Base-by-base conservation (phyloP, 2,329 filamentous ascomycete species). In the Dendrostoma leiphaemia region DNA sequence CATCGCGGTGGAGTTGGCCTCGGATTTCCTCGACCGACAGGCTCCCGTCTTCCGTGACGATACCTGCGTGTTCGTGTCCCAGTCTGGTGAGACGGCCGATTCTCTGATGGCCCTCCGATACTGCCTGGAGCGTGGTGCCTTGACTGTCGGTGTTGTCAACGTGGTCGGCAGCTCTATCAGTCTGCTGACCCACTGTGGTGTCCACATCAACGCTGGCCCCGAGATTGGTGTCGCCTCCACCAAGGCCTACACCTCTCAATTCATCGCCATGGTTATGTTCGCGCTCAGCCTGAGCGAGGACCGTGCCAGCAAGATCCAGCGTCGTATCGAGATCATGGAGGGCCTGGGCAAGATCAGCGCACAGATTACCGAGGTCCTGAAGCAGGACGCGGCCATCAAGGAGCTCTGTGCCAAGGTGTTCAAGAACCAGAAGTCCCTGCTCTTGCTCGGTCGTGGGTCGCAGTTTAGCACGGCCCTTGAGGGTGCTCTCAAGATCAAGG, bases 261-360 rank as follows among this genome's bases (percentile, higher is more conserved):
- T 97, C 74, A 91, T 99, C 68, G 96, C 94, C 71, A 97, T 99
- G 91, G 89, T 97, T 76, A 99, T 99, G 94, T 97, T 99, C 67
- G 94, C 94, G 6, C 81, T 99, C 60, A 97, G 92, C 28, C 84
- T 99, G 55, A 94, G 90, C 67, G 94, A 99, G 77, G 94, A 99
- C 74, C 90, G 94, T 64, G 90, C 92, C 38, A 97, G 91, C 63
- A 99, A 99, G 84, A 84, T 88, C 67, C 85, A 89, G 78, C 85
- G 93, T 68, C 89, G 94, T 29, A 86, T 94, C 74, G 92, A 97
- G 75, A 97, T 99, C 68, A 97, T 99, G 82, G 88, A 95, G 64
- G 93, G 94, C 65, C 85, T 99, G 28, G 81, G 83, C 66, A 88
- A 90, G 67, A 84, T 99, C 67, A 96, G 92, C 7, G 84, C 83